A percentile compares a stretch with the other conserved stretches of the same genome.
Conservation (phyloP, 192 early-diverging fungal species). For the Umbelopsis vinacea region DNA sequence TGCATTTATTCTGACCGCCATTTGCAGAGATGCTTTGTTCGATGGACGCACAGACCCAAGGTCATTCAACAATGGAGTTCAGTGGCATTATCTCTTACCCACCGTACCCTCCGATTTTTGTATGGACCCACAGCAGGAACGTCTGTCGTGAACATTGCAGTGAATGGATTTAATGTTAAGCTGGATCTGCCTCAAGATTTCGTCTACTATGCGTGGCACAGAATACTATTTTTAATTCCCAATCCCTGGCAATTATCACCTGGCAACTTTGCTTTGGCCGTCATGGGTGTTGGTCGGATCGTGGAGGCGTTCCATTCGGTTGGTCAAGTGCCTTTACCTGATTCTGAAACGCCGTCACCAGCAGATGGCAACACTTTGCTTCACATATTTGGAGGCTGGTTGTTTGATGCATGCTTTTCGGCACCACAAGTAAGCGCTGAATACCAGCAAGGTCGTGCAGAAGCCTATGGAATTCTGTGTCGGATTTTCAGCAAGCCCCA, state of each 20-base stretch:
- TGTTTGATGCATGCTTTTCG: conserved; percentile 70
- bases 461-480: conserved; percentile 75
- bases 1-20: background rate
- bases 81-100: conserved; percentile 66
- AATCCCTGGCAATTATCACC: conserved; percentile 57
- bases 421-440: conserved; percentile 36
- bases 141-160: conserved; percentile 58
- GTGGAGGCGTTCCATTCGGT: conserved; percentile 56
- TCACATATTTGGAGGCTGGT: conserved; percentile 80
- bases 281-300: conserved; percentile 59
- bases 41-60: conserved; percentile 79
- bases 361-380: conserved; percentile 80
- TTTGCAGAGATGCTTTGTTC: conserved; percentile 53
- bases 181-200: conserved; percentile 69
- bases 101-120: conserved; percentile 65
- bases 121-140: conserved; percentile 73
- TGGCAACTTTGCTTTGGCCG: conserved; percentile 52
- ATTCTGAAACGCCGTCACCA: conserved; percentile 27
- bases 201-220: conserved; percentile 76
- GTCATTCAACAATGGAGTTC: conserved; percentile 80
- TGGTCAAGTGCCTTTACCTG: conserved; percentile 27
- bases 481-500: conserved; percentile 77
- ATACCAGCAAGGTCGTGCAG: conserved; percentile 61
- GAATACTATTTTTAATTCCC: conserved; percentile 61
- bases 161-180: conserved; percentile 56